Base-by-base conservation (phyloP, 2,329 filamentous ascomycete genomes). In the Cercospora brassicicola region DNA sequence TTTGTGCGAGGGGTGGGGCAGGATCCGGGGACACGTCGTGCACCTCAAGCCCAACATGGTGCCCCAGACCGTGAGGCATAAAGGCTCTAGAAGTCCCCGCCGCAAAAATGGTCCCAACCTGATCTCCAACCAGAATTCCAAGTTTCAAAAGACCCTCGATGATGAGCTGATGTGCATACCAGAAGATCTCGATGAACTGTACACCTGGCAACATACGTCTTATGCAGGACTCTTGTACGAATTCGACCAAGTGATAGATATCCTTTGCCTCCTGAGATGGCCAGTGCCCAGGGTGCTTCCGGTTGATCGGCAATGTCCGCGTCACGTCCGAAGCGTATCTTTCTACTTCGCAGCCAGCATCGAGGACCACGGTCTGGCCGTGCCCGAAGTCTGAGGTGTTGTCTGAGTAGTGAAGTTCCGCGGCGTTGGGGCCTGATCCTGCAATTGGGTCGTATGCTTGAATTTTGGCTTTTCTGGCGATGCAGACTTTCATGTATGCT, bases 261-360 rank as follows among this genome's bases (percentile, higher is more conserved):
- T 87, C 86, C 59, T 86, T 85, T 0, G 90, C 89, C 77, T 94
- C 90, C 13, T 84, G 78, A 0, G 88, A 87, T 73, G 81, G 81
- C 83, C 93, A 96, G 0, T 81, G 82, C 5, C 91, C 91, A 10
- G 74, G 76, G 0, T 71, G 63, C 9, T 70, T 63, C 6, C 42
- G 39, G 13, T 85, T 86, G 23, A 97, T 81, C 4, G 94, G 94
- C 72, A 97, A 88, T 0, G 94, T 95, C 42, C 94, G 88, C 0
- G 95, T 98, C 30, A 98, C 89, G 79, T 98, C 94, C 66, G 91
- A 91, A 31, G 93, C 93, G 78, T 99, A 98, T 73, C 91, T 90
- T 59, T 89, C 82, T 80, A 89, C 96, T 79, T 98, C 94, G 72
- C 89, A 91, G 2, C 93, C 94, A 1, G 94, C 94, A 77, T 99